Percentiles rank a stretch among this genome's conserved stretches.
phyloP scores from a whole-genome alignment of 768 basidiomycete genomes.

The Fistulinella prunicolor region DNA sequence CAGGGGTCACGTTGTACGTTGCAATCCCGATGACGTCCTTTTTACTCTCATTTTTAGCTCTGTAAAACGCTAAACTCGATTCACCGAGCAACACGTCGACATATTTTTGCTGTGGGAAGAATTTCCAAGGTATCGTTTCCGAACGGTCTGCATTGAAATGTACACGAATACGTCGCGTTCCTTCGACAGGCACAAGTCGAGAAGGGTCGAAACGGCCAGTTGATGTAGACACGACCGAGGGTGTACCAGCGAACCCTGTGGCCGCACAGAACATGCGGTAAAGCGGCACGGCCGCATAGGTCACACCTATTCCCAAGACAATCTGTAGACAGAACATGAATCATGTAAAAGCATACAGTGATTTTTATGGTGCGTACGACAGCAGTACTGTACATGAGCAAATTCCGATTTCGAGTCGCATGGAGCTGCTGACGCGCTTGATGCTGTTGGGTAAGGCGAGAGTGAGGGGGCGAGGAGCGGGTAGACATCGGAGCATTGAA shows the following conservation, averaged over 20 bases:
- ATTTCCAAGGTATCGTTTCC: conserved; percentile 89
- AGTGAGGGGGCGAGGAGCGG: conserved; percentile 2
- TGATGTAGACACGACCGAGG: conserved; percentile 68
- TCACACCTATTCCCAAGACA: conserved; percentile 71
- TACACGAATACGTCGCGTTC: conserved; percentile 78
- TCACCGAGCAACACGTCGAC: conserved; percentile 94
- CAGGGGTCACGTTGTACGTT: conserved; percentile 99
- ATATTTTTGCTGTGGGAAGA: conserved; percentile 85
- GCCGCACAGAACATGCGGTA: conserved; percentile 98
- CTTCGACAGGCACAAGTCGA: conserved; percentile 72
- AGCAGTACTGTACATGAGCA: conserved; percentile 84
- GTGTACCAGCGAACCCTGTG: conserved; percentile 95
- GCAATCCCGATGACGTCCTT: conserved; percentile 97
- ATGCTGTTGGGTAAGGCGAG: conserved; percentile 18
- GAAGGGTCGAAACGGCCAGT: conserved; percentile 76
- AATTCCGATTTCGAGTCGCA: conserved; percentile 61
- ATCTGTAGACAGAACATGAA: conserved; percentile 47
- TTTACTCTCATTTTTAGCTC: conserved; percentile 78
- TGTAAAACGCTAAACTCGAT: conserved; percentile 95
- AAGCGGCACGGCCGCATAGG: conserved; percentile 96
- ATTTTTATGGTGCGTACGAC: conserved; percentile 49
- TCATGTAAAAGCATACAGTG: not conserved
- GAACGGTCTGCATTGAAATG: conserved; percentile 93
- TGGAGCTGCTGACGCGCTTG: conserved; percentile 42
- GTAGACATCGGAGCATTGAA: conserved; percentile 14